Percentiles rank a stretch among this genome's conserved stretches.
phyloP scores from a whole-genome alignment of 2,329 filamentous ascomycete genomes.

The Aspergillus quadricinctus region DNA sequence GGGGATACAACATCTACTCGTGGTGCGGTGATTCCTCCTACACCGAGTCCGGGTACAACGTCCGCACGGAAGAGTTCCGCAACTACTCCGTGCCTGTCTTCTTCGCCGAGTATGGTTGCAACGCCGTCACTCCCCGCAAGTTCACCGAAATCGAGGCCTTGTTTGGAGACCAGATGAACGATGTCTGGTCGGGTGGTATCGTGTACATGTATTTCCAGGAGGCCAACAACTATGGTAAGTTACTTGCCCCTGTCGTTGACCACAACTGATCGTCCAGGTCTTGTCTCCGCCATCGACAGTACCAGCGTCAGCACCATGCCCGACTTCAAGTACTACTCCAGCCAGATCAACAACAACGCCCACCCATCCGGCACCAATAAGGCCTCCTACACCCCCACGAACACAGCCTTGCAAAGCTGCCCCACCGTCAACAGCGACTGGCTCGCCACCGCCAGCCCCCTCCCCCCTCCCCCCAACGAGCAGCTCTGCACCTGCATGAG shows the following conservation, averaged over 20 bases:
- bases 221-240: slow-evolving; percentile 73
- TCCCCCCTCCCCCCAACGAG: slow-evolving; percentile 77
- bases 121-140: slow-evolving; percentile 63
- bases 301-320: slow-evolving; percentile 60
- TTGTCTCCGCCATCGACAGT: slow-evolving; percentile 57
- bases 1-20: slow-evolving; percentile 99
- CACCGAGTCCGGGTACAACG: slow-evolving; percentile 69
- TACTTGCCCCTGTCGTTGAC: background rate
- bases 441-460: slow-evolving; percentile 58
- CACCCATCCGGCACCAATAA: slow-evolving; percentile 61
- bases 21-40: slow-evolving; percentile 88
- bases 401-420: slow-evolving; percentile 64
- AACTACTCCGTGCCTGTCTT: slow-evolving; percentile 89
- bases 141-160: slow-evolving; percentile 82
- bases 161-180: slow-evolving; percentile 73
- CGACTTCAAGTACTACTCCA: slow-evolving; percentile 69
- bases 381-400: slow-evolving; percentile 65
- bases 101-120: slow-evolving; percentile 98
- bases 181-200: slow-evolving; percentile 87
- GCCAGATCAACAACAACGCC: slow-evolving; percentile 59
- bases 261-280: slow-evolving; percentile 13
- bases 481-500: slow-evolving; percentile 81
- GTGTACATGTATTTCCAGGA: slow-evolving; percentile 98
- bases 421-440: slow-evolving; percentile 62
- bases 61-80: slow-evolving; percentile 76